phyloP scores from a whole-genome alignment of 1,284 basidiomycete genomes.

The Ustilago trichophora region DNA sequence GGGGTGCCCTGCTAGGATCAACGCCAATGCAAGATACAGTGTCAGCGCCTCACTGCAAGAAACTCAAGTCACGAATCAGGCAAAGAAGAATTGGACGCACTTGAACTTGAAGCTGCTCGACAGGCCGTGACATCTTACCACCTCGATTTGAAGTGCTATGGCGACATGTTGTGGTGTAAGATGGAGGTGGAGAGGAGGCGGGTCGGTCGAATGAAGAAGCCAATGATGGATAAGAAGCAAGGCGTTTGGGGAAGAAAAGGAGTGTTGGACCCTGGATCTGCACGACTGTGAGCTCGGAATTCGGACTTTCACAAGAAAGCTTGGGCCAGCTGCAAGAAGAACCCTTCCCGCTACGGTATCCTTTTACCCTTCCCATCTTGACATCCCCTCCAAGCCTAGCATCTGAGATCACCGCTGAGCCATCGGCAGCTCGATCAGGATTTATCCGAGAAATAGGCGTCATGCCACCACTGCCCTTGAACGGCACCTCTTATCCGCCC shows the following conservation, averaged over 20 bases:
- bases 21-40: too few relatives aligned
- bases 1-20: not conserved
- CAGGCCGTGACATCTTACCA: constrained; percentile 7
- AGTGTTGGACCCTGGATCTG: constrained; percentile 9
- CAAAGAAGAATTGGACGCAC: constrained; percentile 3
- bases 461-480: constrained; percentile 29
- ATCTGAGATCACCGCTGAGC: too few relatives aligned
- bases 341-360: too few relatives aligned
- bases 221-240: not conserved
- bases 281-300: constrained; percentile 1
- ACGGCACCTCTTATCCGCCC: constrained; percentile 25
- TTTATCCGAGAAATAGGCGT: too few relatives aligned
- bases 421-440: too few relatives aligned
- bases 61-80: too few relatives aligned
- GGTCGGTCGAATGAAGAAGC: too few relatives aligned
- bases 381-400: not conserved
- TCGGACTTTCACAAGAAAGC: not conserved
- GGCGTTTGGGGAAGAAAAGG: not conserved
- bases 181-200: too few relatives aligned
- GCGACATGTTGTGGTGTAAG: too few relatives aligned
- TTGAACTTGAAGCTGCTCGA: constrained; percentile 1
- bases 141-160: too few relatives aligned
- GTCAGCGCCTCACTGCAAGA: too few relatives aligned
- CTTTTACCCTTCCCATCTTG: too few relatives aligned
- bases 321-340: constrained; percentile 1